These are phyloP conservation scores for Tolypocladium pustulatum DNA, from an alignment of 2,329 filamentous ascomycete genomes.

Conservation along the genomic window DNA sequence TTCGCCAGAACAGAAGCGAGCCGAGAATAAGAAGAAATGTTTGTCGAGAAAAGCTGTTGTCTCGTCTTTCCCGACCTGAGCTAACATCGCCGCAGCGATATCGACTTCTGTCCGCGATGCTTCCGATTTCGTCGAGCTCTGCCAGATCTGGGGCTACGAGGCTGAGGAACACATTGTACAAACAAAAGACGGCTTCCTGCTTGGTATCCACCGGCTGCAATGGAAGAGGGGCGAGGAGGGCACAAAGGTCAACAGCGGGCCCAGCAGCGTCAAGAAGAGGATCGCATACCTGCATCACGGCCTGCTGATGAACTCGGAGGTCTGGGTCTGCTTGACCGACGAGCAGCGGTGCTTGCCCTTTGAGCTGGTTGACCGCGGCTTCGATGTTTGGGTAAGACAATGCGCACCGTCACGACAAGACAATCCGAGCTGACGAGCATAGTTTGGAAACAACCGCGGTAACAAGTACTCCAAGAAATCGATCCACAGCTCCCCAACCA, in stretches of 20 bases:
- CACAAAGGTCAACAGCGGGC: slow-evolving; percentile 64
- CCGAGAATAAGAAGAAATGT: slow-evolving; percentile 58
- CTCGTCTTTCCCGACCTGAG: too few relatives aligned
- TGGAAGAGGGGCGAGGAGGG: slow-evolving; percentile 75
- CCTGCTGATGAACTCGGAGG: slow-evolving; percentile 96
- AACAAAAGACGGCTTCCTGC: slow-evolving; percentile 84
- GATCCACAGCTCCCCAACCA: slow-evolving; percentile 62
- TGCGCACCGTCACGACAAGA: neutral
- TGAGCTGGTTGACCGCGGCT: slow-evolving; percentile 77
- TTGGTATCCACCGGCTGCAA: slow-evolving; percentile 79
- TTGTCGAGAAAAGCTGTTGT: too few relatives aligned
- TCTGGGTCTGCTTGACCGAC: slow-evolving; percentile 91
- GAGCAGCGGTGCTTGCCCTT: slow-evolving; percentile 81
- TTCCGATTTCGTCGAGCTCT: slow-evolving; percentile 89
- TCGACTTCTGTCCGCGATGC: slow-evolving; percentile 75
- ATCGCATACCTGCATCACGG: slow-evolving; percentile 94
- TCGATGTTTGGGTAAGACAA: slow-evolving; percentile 76
- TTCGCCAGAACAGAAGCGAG: slow-evolving; percentile 57
- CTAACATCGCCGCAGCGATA: slow-evolving; percentile 34
- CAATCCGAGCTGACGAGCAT: slow-evolving; percentile 11
- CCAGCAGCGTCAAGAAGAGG: slow-evolving; percentile 61
- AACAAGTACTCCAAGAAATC: slow-evolving; percentile 99
- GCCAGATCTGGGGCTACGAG: slow-evolving; percentile 79
- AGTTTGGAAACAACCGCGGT: slow-evolving; percentile 93
- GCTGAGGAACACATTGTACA: slow-evolving; percentile 95